A percentile compares a stretch with the other conserved stretches of the same genome.
Evolutionary conservation across 352 stramenopile genomes (phyloP).

Genomic region (Phytophthora foliorum): DNA sequence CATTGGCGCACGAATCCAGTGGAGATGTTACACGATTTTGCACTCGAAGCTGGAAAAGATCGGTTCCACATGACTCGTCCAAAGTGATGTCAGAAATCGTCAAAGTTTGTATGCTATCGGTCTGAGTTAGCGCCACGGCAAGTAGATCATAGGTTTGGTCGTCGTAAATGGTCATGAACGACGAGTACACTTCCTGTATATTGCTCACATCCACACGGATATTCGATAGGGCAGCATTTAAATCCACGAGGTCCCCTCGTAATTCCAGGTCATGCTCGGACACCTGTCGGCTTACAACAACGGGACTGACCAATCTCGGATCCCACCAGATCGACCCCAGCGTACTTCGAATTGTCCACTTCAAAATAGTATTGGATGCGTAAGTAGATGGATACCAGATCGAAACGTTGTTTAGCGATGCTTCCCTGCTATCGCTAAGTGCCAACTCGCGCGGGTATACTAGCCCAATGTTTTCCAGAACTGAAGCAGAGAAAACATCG

Average conservation of each 20-base stretch:
- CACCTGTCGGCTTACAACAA: constrained; percentile 21
- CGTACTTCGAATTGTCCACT: constrained; percentile 25
- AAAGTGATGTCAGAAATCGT: not conserved
- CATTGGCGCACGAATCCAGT: not conserved
- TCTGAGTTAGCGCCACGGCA: not conserved
- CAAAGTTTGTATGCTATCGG: not conserved
- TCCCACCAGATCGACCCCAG: constrained; percentile 22
- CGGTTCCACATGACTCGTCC: too few species aligned
- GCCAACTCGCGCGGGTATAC: constrained; percentile 7
- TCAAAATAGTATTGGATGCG: constrained; percentile 9
- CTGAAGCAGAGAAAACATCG: constrained; percentile 18
- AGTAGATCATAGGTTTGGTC: constrained; percentile 12
- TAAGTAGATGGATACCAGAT: constrained; percentile 26
- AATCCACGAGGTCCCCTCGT: constrained; percentile 14
- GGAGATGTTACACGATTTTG: constrained; percentile 4
- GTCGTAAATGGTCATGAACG: constrained; percentile 2
- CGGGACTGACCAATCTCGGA: constrained; percentile 9
- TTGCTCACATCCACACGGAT: constrained; percentile 27
- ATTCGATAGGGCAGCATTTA: constrained; percentile 23
- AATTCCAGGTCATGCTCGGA: constrained; percentile 18
- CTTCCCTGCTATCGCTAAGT: constrained; percentile 9
- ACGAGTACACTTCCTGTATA: not conserved
- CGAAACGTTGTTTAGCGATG: not conserved
- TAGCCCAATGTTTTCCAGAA: constrained; percentile 24
- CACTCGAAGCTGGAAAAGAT: constrained; percentile 10